Base-by-base conservation (phyloP, 2,329 filamentous ascomycete genomes). In the Rhynchosporium graminicola region DNA sequence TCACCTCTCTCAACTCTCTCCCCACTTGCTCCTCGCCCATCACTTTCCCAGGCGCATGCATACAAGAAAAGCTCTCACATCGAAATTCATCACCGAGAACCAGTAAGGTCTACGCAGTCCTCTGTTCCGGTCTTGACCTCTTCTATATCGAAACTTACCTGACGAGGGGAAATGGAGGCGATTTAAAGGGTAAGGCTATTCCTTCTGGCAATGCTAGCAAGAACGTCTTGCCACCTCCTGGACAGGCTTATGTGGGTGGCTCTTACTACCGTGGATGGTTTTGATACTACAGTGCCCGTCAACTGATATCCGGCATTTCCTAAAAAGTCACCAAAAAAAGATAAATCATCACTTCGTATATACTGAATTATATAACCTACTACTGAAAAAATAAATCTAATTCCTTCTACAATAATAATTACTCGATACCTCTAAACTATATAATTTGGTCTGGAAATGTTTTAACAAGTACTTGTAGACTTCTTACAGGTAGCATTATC, bases 241-340 rank as follows among this genome's bases (percentile, higher is more conserved):
- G 77, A 15, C 77, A 78, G 73, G 75, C 75, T 10, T 79, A 78
- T 52, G 72, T 75, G n/a, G 74, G 72, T 75, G n/a, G 74, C 78
- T 26, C 72, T 78, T 8, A 74, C 70, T 51, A 74, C 74, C 33
- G 76, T 76, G 57, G 74, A 77, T 57, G 75, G 75, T 10, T 60
- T 55, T 3, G 64, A 52, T 5, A 60, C 48, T 20, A 20, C 20
- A 1, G 20, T 20, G 20, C 20, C 20, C 20, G 20, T 20, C 1
- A 1, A 20, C 20, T 20, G 20, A 20, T 20, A 20, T 20, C 20
- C 20, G 20, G 20, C 20, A 20, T 20, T 20, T 20, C 20, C 20
- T 1, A 20, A 20, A 20, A 20, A 20, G 20, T 1, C 20, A 20
- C 20, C 20, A 20, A 20, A 20, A 20, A 20, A 1, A 20, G 20